Conservation (phyloP, 371 early-diverging fungal genomes). For the Mucor lusitanicus region DNA sequence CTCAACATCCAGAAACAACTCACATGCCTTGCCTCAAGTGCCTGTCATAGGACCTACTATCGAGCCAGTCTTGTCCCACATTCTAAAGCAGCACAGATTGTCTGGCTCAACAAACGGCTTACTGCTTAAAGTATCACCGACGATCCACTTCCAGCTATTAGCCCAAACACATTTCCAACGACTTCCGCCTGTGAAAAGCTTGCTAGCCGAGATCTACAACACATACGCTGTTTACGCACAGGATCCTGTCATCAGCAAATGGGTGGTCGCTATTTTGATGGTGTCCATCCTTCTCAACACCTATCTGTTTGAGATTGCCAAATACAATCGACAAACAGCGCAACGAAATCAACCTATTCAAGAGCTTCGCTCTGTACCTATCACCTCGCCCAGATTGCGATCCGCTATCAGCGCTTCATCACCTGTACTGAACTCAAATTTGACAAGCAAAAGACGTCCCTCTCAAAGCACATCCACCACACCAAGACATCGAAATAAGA, state of each 20-base stretch:
- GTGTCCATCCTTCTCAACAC: slow-evolving; percentile 64
- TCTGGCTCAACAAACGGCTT: neutral
- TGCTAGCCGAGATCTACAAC: slow-evolving; percentile 3
- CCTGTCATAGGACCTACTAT: neutral
- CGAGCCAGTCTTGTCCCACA: neutral
- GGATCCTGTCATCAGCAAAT: slow-evolving; percentile 63
- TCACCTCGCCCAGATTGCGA: neutral
- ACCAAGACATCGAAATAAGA: neutral
- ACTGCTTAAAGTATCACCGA: neutral
- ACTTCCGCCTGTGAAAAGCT: neutral
- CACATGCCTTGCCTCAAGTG: neutral
- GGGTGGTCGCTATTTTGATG: slow-evolving; percentile 49
- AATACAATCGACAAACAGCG: slow-evolving; percentile 5
- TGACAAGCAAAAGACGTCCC: neutral
- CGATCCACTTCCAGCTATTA: neutral
- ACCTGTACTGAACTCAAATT: neutral
- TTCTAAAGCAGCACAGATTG: neutral
- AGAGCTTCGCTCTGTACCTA: neutral
- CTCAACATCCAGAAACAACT: neutral
- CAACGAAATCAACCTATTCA: neutral
- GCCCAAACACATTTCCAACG: neutral
- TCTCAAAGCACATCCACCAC: neutral
- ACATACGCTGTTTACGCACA: slow-evolving; percentile 55
- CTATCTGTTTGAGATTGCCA: slow-evolving; percentile 61
- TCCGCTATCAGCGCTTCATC: neutral